Evolutionary conservation across 1,284 basidiomycete species (phyloP), one percentile per base, ranked within the genome.

Genomic region (Xanthoconium separans): DNA sequence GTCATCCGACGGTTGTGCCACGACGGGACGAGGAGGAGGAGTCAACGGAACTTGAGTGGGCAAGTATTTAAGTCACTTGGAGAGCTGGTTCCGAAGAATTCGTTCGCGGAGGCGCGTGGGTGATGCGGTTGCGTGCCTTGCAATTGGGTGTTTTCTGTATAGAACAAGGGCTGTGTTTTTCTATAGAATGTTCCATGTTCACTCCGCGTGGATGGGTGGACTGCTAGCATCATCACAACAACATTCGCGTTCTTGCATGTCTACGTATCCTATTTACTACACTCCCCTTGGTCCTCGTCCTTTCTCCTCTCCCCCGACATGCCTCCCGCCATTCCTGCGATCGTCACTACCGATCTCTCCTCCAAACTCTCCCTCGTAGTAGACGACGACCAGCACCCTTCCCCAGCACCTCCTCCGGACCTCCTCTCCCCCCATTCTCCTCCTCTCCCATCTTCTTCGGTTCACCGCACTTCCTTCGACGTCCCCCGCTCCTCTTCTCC

Each of bases 301-400:
- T 6, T 13, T 11, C 18, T 8, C 11, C 12, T 3, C 20, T 22
- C 36, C 37, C 31, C 30, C 47, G 52, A 46, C 50, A 70, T 70
- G 68, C 10, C 66, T 30, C 45, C 58, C 36, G 34, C 56, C 15
- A 71, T 73, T 3, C 70, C 68, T 36, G 70, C 67, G 20, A 70
- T 73, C 52, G 70, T 73, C 50, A 70, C 71, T 0, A 73, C 65
- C 18, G 68, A 70, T 62, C 59, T 71, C 2, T 73, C 70, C 20
- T 73, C 68, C n/a, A 61, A 52, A 18, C 63, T 55, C 6, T 59
- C 70, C n/a, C 57, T 70, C 41, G n/a, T n/a, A n/a, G 46, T 59
- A 15, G 33, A 50, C 20, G 40, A 56, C 51, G 40, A 56, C 51
- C 22, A 8, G 2, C 30, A 47, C 41, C 43, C 54, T 3, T 24